Evolutionary conservation across 225 moss, liverwort and hornwort genomes (phyloP), one percentile per base, ranked within the genome.

Genomic region (Climacium dendroides): DNA sequence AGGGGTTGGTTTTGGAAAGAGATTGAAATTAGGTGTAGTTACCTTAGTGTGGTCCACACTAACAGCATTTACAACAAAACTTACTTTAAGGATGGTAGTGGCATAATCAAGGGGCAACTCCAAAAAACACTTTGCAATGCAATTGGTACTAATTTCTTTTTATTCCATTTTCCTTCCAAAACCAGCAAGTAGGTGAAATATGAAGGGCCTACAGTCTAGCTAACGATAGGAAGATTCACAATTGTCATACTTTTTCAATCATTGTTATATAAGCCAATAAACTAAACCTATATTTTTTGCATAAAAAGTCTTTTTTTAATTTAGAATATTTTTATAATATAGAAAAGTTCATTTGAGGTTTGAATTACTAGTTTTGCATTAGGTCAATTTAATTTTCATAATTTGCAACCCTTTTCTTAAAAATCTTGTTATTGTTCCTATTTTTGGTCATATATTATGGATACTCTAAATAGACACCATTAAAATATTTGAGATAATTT

Each of bases 361-460:
- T 23, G 5, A 3, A 41, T 15, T 8, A 0, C 2, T 0, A 0
- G 0, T 4, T 37, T 39, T 69, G 20, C 6, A 66, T 66, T 20
- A 0, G 6, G 0, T 35, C 13, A 12, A 67, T 11, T 30, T 45
- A 9, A n/a, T n/a, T n/a, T n/a, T n/a, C n/a, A n/a, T n/a, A n/a
- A n/a, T n/a, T n/a, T n/a, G n/a, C n/a, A n/a, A n/a, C n/a, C n/a
- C n/a, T n/a, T n/a, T n/a, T n/a, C n/a, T n/a, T n/a, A n/a, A n/a
- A n/a, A n/a, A n/a, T n/a, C n/a, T n/a, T n/a, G n/a, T n/a, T n/a
- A n/a, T n/a, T 47, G 25, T 26, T 10, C 2, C 9, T 26, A 71
- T 43, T 25, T 71, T 4, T 1, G 5, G 0, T 9, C 15, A 26
- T 70, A 0, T 1, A 37, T 1, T 23, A 0, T 3, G 4, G 4